phyloP scores from a whole-genome alignment of 257 asterid genomes.

The Salvia miltiorrhiza region DNA sequence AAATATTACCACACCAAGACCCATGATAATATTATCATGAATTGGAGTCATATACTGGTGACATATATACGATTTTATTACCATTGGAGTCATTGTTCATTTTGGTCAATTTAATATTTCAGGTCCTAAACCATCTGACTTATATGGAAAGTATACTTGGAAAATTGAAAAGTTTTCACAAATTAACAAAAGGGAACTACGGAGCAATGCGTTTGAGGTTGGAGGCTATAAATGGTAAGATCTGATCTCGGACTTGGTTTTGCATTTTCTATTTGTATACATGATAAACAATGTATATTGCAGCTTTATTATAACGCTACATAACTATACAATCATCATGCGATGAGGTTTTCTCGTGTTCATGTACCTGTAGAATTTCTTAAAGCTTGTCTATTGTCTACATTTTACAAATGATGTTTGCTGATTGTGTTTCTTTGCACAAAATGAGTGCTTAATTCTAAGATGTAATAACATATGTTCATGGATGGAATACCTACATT shows the following conservation, averaged over 20 bases:
- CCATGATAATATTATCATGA: too few relatives aligned
- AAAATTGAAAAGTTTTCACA: constrained; percentile 55
- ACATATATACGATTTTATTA: background rate
- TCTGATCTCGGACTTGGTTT: background rate
- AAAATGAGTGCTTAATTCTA: background rate
- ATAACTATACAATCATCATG: background rate
- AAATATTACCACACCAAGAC: too few relatives aligned
- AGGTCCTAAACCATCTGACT: constrained; percentile 51
- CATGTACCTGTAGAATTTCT: background rate
- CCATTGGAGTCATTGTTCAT: background rate
- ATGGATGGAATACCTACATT: background rate
- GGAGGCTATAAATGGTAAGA: constrained; percentile 63
- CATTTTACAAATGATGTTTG: background rate
- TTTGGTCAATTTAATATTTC: constrained; percentile 14
- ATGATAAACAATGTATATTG: background rate
- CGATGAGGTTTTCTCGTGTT: background rate
- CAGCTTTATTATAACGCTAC: background rate
- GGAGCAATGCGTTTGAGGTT: constrained; percentile 57
- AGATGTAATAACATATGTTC: background rate
- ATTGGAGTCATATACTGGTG: too few relatives aligned
- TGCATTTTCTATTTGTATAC: background rate
- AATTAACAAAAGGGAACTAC: constrained; percentile 54
- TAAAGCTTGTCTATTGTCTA: background rate
- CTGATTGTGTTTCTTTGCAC: background rate
- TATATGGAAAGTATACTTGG: constrained; percentile 58